Base-by-base conservation (phyloP, 805 yeast genomes). In the Teunomyces barrocoloradensis region DNA sequence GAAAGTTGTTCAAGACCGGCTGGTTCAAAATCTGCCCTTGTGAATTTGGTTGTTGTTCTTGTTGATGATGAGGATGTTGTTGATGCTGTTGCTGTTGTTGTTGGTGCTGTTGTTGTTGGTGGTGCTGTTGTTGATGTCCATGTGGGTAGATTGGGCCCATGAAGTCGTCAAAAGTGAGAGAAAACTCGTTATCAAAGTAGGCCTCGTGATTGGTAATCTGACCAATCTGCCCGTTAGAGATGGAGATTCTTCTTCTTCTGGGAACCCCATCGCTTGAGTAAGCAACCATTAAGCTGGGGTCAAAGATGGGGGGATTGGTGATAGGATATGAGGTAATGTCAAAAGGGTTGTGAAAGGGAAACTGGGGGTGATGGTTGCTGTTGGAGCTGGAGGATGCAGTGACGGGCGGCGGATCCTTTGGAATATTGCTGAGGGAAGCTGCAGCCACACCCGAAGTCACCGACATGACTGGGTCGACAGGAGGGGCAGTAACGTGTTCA, bases 221-320 rank as follows among this genome's bases (percentile, higher is more conserved):
- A 42, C 90, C 87, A 53, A 87, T 87, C 59, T 87, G 95, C 58
- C 95, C 95, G 65, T 87, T 87, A 9, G 92, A 85, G 44, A 87
- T 87, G 38, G 94, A 86, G 2, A 87, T 82, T 60, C 95, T 76
- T 61, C 94, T 73, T 59, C 85, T 71, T 40, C 77, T 58, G 17
- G 71, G 60, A 5, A 58, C 56, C 1, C 65, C 64, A n/a, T 68
- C 68, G 33, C 59, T 70, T 34, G 64, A 53, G 20, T 53, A 44
- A 17, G 73, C 71, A 23, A 70, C 49, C 54, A 64, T 58, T 67
- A 70, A 68, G 23, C 74, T 65, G 4, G 74, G 65, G 51, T 75
- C 80, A 51, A 73, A 68, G 27, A 75, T 55, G 12, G 79, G 80
- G 1, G 80, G 80, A 51, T 72, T 73, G 1, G 78, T 73, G 44